A percentile compares a stretch with the other conserved stretches of the same genome.
These are phyloP conservation scores for Strobilomyces confusus DNA, from an alignment of 768 basidiomycete species.

Conservation along the genomic window DNA sequence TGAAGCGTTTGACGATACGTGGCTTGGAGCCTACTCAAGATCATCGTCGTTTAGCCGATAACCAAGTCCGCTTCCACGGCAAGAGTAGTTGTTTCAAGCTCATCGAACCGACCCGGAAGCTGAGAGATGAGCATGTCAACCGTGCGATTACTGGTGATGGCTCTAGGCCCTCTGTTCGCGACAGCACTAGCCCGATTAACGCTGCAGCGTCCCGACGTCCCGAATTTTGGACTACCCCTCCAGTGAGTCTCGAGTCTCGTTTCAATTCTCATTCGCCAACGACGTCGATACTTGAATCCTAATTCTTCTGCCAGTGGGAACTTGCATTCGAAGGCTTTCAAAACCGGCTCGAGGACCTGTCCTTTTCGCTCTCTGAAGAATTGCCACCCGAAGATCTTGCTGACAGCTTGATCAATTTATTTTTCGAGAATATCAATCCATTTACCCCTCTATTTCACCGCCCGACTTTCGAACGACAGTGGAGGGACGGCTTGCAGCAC, in stretches of 20 bases:
- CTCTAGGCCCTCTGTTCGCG: conserved; percentile 11
- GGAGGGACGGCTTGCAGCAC: conserved; percentile 49
- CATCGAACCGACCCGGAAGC: conserved; percentile 49
- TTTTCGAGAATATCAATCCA: conserved; percentile 59
- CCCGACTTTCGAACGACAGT: conserved; percentile 63
- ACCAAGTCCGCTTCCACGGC: conserved; percentile 55
- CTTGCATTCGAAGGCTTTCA: conserved; percentile 46
- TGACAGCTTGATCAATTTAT: conserved; percentile 55
- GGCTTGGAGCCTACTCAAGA: conserved; percentile 37
- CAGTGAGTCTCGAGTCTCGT: conserved; percentile 36
- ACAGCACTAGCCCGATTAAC: conserved; percentile 20
- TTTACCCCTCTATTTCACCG: conserved; percentile 68
- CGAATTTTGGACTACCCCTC: conserved; percentile 56
- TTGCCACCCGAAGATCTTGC: conserved; percentile 68
- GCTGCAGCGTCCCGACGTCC: conserved; percentile 35
- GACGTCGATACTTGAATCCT: neutral
- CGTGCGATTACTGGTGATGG: conserved; percentile 28
- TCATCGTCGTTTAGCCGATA: conserved; percentile 30
- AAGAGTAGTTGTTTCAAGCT: conserved; percentile 56
- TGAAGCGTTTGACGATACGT: conserved; percentile 36
- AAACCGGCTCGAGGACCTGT: conserved; percentile 24
- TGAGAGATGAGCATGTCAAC: conserved; percentile 48
- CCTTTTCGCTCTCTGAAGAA: conserved; percentile 33
- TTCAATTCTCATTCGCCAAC: neutral
- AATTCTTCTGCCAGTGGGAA: conserved; percentile 49